Conservation (phyloP, 768 basidiomycete species). For the Kwoniella europaea region DNA sequence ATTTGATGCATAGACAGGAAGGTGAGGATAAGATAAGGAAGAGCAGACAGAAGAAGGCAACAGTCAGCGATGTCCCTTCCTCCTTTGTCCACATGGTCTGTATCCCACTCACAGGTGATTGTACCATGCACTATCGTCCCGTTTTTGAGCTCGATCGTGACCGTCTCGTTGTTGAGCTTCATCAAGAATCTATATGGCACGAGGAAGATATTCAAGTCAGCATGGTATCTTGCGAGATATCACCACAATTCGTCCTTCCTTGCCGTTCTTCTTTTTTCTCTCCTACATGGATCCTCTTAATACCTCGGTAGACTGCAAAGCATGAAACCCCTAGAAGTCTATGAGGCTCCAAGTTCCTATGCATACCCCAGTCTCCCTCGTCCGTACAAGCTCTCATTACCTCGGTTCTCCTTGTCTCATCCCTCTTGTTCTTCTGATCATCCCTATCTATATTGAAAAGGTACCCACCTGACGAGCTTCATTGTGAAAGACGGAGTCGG, state of each 20-base stretch:
- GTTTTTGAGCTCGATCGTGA: constrained; percentile 97
- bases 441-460: not conserved
- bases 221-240: constrained; percentile 2
- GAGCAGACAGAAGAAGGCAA: not conserved
- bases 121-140: constrained; percentile 94
- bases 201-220: constrained; percentile 12
- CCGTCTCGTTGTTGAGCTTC: constrained; percentile 99
- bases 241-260: no score
- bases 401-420: not conserved
- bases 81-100: no score
- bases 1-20: not conserved
- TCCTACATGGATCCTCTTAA: no score
- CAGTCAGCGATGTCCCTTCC: not conserved
- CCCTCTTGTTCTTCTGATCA: not conserved
- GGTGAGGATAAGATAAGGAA: not conserved
- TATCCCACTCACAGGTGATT: constrained; percentile 76
- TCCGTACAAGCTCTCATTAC: not conserved
- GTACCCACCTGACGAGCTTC: constrained; percentile 79
- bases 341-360: no score
- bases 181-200: constrained; percentile 78
- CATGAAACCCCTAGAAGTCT: no score
- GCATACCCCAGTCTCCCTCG: not conserved
- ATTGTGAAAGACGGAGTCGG: constrained; percentile 61
- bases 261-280: no score
- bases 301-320: no score